These are phyloP conservation scores for Camelina laxa DNA, from an alignment of 345 rosid species.

Conservation along the genomic window DNA sequence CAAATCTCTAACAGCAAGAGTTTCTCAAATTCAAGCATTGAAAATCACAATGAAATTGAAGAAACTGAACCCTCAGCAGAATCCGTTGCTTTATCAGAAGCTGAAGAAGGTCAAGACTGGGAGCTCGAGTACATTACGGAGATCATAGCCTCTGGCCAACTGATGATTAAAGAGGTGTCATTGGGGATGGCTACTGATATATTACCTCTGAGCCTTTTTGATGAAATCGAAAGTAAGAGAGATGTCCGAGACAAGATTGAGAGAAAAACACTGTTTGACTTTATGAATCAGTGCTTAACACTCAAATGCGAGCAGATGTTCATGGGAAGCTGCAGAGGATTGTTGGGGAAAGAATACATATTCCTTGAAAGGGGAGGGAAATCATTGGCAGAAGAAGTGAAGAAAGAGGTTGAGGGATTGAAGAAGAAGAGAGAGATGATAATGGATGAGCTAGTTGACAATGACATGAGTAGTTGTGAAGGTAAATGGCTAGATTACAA, in stretches of 20 bases:
- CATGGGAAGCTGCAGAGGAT: slow-evolving; percentile 47
- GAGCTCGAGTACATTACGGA: slow-evolving; percentile 61
- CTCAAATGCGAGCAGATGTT: slow-evolving; percentile 41
- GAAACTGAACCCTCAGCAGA: slow-evolving; percentile 44
- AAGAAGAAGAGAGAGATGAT: slow-evolving; percentile 60
- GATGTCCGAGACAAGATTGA: slow-evolving; percentile 42
- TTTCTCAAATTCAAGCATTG: slow-evolving; percentile 42
- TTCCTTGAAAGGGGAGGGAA: slow-evolving; percentile 46
- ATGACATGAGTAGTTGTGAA: slow-evolving; percentile 63
- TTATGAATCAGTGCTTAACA: slow-evolving; percentile 57
- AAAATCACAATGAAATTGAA: slow-evolving; percentile 40
- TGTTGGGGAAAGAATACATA: slow-evolving; percentile 48
- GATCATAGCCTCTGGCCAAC: slow-evolving; percentile 51
- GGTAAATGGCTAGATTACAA: slow-evolving; percentile 84
- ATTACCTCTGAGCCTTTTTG: slow-evolving; percentile 48
- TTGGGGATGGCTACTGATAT: slow-evolving; percentile 48
- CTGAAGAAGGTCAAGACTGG: slow-evolving; percentile 51
- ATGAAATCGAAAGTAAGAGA: slow-evolving; percentile 33
- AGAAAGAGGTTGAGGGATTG: slow-evolving; percentile 54
- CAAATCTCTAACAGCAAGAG: slow-evolving; percentile 40
- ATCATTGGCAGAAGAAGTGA: slow-evolving; percentile 65
- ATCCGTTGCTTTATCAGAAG: slow-evolving; percentile 42
- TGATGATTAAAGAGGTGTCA: slow-evolving; percentile 49
- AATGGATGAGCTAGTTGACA: slow-evolving; percentile 84
- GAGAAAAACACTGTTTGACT: slow-evolving; percentile 62